Percentiles rank a stretch among this genome's conserved stretches.
These are phyloP conservation scores for Castanea crenata DNA, from an alignment of 306 rosid species.

Conservation along the genomic window DNA sequence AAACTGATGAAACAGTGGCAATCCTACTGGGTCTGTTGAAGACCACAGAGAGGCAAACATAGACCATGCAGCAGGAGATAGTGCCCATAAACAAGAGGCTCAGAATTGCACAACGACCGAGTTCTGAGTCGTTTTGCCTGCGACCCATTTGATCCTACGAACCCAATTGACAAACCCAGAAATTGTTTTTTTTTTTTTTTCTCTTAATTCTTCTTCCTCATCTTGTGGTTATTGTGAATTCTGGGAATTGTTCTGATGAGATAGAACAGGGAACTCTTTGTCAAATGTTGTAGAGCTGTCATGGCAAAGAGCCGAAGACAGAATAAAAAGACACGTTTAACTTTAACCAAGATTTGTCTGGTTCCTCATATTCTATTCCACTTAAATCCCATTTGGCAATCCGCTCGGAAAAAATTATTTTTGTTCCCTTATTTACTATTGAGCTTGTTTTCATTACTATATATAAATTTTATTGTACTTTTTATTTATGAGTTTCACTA, in stretches of 20 bases:
- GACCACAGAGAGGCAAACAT: conserved; percentile 31
- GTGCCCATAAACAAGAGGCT: conserved; percentile 49
- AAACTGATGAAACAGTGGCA: conserved; percentile 9
- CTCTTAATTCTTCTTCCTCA: neutral
- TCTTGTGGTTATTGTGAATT: neutral
- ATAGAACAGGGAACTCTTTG: neutral
- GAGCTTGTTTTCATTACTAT: too few relatives aligned
- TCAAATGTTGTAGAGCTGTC: conserved; percentile 4
- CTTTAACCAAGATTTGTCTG: neutral
- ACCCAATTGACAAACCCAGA: conserved; percentile 17
- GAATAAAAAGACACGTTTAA: neutral
- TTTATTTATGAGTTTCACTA: too few relatives aligned
- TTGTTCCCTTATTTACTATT: too few relatives aligned
- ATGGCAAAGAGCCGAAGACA: neutral
- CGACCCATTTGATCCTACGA: conserved; percentile 59
- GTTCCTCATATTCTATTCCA: too few relatives aligned
- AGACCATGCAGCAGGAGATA: conserved; percentile 55
- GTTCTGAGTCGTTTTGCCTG: conserved; percentile 50
- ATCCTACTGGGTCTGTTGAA: conserved; percentile 3
- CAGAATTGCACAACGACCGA: conserved; percentile 45
- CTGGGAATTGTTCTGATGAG: neutral
- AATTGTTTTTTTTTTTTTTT: conserved; percentile 7
- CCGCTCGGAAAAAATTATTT: too few relatives aligned
- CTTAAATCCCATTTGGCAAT: too few relatives aligned
- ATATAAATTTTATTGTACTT: too few relatives aligned